Conservation (phyloP, 1,284 basidiomycete species). For the Baeospora myosura region DNA sequence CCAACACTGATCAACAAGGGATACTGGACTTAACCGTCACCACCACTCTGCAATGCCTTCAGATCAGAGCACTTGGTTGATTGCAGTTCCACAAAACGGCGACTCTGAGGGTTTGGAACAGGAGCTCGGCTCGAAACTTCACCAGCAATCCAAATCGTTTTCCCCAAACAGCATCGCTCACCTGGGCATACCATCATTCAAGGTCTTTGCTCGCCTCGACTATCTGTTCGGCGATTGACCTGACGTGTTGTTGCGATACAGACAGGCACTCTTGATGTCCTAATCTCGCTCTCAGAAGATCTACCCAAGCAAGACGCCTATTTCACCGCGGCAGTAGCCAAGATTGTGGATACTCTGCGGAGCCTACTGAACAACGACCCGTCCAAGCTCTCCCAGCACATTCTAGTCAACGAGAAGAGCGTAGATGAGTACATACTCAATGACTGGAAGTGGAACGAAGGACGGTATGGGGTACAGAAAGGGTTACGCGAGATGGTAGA, state of each 20-base stretch:
- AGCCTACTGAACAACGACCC: conserved; percentile 88
- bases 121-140: conserved; percentile 53
- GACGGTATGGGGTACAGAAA: conserved; percentile 78
- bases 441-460: conserved; percentile 85
- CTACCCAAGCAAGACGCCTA: conserved; percentile 88
- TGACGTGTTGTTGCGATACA: conserved; percentile 34
- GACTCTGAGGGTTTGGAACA: conserved; percentile 64
- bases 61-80: conserved; percentile 80
- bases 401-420: conserved; percentile 75
- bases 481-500: conserved; percentile 79
- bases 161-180: conserved; percentile 42
- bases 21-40: not conserved
- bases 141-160: conserved; percentile 45
- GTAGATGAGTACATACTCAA: conserved; percentile 78
- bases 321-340: conserved; percentile 84
- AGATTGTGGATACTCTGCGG: conserved; percentile 91
- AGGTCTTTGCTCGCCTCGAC: conserved; percentile 37
- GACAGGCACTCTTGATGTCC: conserved; percentile 91
- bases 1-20: not conserved
- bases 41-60: conserved; percentile 58
- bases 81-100: conserved; percentile 68
- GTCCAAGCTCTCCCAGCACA: conserved; percentile 74
- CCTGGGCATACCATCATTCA: conserved; percentile 69
- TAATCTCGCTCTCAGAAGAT: conserved; percentile 87
- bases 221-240: conserved; percentile 6